Conservation (phyloP, 306 rosid genomes). For the Echinosophora koreensis region DNA sequence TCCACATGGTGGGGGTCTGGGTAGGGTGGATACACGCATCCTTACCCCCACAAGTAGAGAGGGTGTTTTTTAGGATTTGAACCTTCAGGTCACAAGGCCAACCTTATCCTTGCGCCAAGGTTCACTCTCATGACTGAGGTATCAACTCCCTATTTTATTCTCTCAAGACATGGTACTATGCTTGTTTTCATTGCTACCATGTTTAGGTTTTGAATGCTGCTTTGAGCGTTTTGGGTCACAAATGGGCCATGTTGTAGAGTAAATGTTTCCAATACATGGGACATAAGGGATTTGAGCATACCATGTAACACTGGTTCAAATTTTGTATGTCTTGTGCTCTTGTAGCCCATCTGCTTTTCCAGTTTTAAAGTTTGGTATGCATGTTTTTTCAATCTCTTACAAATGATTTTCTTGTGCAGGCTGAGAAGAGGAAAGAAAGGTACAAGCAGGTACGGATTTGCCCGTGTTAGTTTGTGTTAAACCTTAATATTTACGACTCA, state of each 20-base stretch:
- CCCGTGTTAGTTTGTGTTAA: conserved; percentile 27
- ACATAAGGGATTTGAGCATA: conserved; percentile 5
- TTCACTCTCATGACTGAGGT: not conserved
- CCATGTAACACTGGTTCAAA: not conserved
- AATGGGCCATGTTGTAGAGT: not conserved
- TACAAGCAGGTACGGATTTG: conserved; percentile 74
- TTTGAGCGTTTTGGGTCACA: conserved; percentile 15
- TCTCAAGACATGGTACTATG: not conserved
- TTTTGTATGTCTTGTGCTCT: conserved; percentile 29
- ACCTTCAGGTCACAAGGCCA: too few species aligned
- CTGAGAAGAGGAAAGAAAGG: conserved; percentile 72
- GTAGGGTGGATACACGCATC: too few species aligned
- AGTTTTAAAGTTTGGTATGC: conserved; percentile 13
- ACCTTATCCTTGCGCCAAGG: too few species aligned
- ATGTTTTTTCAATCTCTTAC: conserved; percentile 36
- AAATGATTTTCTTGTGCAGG: conserved; percentile 59
- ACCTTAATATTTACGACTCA: not conserved
- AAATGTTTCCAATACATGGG: not conserved
- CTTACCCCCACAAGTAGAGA: too few species aligned
- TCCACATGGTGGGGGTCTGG: too few species aligned
- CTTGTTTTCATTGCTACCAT: conserved; percentile 14
- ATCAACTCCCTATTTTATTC: not conserved
- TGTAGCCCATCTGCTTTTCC: conserved; percentile 21
- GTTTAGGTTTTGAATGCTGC: conserved; percentile 9
- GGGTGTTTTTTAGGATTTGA: too few species aligned